Base-by-base conservation (phyloP, 768 basidiomycete species). In the Mycena epipterygia region DNA sequence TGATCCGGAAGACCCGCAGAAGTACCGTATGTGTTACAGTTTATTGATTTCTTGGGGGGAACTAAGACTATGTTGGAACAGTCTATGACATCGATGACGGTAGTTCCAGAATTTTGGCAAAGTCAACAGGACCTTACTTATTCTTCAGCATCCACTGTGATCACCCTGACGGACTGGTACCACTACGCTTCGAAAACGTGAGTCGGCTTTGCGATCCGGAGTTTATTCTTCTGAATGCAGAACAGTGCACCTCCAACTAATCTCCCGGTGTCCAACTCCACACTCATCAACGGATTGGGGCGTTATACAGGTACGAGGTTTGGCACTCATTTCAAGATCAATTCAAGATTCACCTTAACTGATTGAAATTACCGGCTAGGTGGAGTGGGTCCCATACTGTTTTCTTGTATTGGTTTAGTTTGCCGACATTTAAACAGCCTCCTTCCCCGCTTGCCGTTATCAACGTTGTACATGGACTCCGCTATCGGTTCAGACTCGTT, bases 401-500 rank as follows among this genome's bases (percentile, higher is more conserved):
- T 7, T 37, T 14, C 14, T 6, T 37, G 35, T 14, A 14, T 37
- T 6, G 19, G 19, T 3, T 51, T 5, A 27, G 17, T 9, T 16
- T 35, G n/a, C 67, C 67, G 14, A 65, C 11, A 32, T n/a, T 29
- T 37, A 33, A 25, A 5, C 44, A 73, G 67, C 81, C 85, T 17
- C 58, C 73, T 0, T 74, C 81, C 12, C 75, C 77, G 0, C 79
- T 88, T 19, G 73, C 86, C 0, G 81, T 86, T 1, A 75, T 87
- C 27, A 81, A 73, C 19, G 85, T 88, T 32, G 42, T 77, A 13
- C 59, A 76, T 9, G 79, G 81, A n/a, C 77, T 78, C 32, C 80
- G 83, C 9, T 88, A 88, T 70, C 84, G 88, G n/a, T 82, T 88
- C 78, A 85, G 88, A 33, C 73, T 89, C 30, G 78, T 88, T 1